Evolutionary conservation across 192 early-diverging fungal species (phyloP).

Genomic region (Bifiguratus adelaidae): DNA sequence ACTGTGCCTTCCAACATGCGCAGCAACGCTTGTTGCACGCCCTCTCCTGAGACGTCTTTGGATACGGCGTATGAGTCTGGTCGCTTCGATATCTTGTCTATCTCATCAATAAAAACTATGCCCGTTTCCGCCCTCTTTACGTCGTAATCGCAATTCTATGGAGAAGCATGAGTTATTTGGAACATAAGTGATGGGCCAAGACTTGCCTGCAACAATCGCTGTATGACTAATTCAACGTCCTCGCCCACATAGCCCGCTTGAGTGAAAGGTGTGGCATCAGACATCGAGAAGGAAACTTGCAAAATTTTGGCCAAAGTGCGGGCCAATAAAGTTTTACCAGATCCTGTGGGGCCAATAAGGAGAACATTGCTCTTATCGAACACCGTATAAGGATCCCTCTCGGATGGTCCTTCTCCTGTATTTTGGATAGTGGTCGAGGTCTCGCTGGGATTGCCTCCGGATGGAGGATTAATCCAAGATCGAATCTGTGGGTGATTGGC

Average conservation of each 20-base stretch:
- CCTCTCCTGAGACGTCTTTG: conserved; percentile 85
- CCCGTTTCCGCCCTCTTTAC: conserved; percentile 76
- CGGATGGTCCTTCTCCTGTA: too few species aligned
- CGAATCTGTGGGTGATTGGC: conserved; percentile 1
- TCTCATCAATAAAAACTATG: conserved; percentile 89
- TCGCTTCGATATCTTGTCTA: conserved; percentile 81
- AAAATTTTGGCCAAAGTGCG: conserved; percentile 75
- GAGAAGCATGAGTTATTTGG: neutral
- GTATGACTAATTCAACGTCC: conserved; percentile 81
- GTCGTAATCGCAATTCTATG: conserved; percentile 72
- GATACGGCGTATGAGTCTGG: conserved; percentile 62
- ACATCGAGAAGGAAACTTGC: conserved; percentile 81
- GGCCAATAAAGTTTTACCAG: conserved; percentile 74
- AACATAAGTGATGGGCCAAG: neutral
- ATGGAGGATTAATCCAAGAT: conserved; percentile 17
- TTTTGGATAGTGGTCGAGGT: neutral
- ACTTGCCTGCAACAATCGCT: conserved; percentile 62
- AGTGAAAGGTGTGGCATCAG: conserved; percentile 86
- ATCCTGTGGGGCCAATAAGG: conserved; percentile 77
- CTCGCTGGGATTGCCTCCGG: conserved; percentile 4
- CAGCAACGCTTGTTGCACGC: conserved; percentile 81
- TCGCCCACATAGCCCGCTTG: conserved; percentile 89
- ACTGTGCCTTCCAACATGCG: conserved; percentile 85
- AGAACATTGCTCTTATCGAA: conserved; percentile 90
- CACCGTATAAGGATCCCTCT: conserved; percentile 41